phyloP scores from a whole-genome alignment of 2,329 filamentous ascomycete species.

The Epichloe sylvatica region DNA sequence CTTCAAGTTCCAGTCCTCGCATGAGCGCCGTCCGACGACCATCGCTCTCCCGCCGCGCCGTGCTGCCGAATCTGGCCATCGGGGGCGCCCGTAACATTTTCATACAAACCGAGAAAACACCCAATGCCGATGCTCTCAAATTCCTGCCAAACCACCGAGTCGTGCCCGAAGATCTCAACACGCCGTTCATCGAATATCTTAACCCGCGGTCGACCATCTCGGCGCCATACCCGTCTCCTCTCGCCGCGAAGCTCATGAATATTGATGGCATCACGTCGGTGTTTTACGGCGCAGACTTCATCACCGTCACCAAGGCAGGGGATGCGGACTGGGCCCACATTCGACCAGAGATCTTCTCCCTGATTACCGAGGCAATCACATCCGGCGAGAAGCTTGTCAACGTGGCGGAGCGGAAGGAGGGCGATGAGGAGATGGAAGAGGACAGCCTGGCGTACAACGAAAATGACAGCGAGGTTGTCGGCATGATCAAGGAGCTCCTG shows the following conservation, averaged over 20 bases:
- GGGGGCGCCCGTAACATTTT: conserved; percentile 62
- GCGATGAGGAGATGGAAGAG: conserved; percentile 29
- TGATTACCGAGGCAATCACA: conserved; percentile 87
- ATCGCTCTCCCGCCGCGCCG: conserved; percentile 5
- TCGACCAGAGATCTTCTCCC: conserved; percentile 84
- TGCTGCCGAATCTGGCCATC: conserved; percentile 6
- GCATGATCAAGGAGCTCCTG: conserved; percentile 96
- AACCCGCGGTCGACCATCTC: conserved; percentile 76
- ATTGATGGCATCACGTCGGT: conserved; percentile 90
- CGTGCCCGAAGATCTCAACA: conserved; percentile 57
- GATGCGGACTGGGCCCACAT: conserved; percentile 89
- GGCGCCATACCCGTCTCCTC: conserved; percentile 77
- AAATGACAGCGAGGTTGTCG: conserved; percentile 83
- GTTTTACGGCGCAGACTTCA: conserved; percentile 91
- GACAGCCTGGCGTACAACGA: conserved; percentile 76
- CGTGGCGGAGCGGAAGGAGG: conserved; percentile 47
- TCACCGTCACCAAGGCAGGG: conserved; percentile 83
- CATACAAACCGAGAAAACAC: conserved; percentile 91
- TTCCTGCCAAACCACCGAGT: conserved; percentile 86
- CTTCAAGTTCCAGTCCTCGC: not conserved
- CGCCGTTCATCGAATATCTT: conserved; percentile 82
- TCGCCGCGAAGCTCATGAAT: conserved; percentile 81
- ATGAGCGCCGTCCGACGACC: conserved; percentile 6
- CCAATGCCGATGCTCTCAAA: conserved; percentile 91
- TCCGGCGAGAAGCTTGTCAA: conserved; percentile 71